phyloP scores from a whole-genome alignment of 192 early-diverging fungal genomes.

The Chytriomyces confervae region DNA sequence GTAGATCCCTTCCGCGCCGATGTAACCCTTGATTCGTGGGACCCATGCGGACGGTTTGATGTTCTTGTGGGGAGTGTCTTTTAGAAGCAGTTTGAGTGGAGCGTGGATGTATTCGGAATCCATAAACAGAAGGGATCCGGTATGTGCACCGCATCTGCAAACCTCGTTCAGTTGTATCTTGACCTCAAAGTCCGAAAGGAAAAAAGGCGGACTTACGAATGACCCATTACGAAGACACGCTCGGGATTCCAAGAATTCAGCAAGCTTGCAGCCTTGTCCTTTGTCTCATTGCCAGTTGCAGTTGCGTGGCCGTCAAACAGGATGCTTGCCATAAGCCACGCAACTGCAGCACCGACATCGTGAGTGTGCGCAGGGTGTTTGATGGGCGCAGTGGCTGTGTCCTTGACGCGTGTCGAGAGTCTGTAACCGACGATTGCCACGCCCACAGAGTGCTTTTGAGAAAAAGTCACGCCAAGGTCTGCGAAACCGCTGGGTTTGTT shows the following conservation, averaged over 20 bases:
- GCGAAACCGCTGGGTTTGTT: constrained; percentile 64
- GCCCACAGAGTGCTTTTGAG: constrained; percentile 47
- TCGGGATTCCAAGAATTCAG: constrained; percentile 9
- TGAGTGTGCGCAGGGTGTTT: constrained; percentile 72
- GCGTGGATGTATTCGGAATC: constrained; percentile 40
- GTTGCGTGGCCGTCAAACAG: background rate
- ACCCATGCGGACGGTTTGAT: background rate
- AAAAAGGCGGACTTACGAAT: background rate
- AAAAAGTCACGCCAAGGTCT: constrained; percentile 57
- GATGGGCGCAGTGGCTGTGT: background rate
- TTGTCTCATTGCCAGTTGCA: background rate
- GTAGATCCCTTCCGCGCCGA: constrained; percentile 88
- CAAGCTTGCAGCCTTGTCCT: background rate
- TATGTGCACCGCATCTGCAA: constrained; percentile 85
- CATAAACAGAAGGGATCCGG: constrained; percentile 67
- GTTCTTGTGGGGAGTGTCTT: background rate
- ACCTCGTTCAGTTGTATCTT: constrained; percentile 54
- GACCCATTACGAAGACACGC: constrained; percentile 10
- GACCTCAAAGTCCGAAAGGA: background rate
- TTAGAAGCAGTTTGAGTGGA: background rate
- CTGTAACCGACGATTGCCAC: constrained; percentile 81
- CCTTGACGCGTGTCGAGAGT: constrained; percentile 39
- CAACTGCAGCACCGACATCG: constrained; percentile 66
- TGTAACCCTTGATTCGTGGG: constrained; percentile 58
- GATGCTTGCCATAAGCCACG: constrained; percentile 45